phyloP scores from a whole-genome alignment of 2,329 filamentous ascomycete species.

The Magnaporthales sp. region DNA sequence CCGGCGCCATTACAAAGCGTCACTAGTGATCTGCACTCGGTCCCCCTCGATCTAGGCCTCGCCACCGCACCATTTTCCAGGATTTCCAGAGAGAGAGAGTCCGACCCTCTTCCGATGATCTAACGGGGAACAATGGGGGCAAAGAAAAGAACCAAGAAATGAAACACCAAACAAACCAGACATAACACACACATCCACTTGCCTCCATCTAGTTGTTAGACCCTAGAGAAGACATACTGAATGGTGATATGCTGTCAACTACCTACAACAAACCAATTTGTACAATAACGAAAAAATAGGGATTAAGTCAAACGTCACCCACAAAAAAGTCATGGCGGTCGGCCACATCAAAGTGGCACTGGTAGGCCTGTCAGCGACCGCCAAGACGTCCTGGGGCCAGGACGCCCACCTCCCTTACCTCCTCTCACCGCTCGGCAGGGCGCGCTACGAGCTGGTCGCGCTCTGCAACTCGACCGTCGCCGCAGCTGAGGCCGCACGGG shows the following conservation, averaged over 20 bases:
- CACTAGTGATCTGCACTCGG: background rate
- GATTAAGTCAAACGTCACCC: background rate
- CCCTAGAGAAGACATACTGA: no score
- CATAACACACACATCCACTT: no score
- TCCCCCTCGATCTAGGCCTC: background rate
- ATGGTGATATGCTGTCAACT: background rate
- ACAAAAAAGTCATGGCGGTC: background rate
- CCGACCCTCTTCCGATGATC: background rate
- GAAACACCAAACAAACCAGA: background rate
- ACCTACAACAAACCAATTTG: no score
- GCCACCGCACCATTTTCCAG: background rate
- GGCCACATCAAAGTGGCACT: slow-evolving; percentile 9
- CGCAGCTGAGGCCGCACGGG: slow-evolving; percentile 31
- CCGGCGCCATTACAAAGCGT: background rate
- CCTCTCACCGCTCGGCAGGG: slow-evolving; percentile 30
- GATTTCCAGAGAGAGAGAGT: background rate
- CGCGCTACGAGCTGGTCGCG: slow-evolving; percentile 39
- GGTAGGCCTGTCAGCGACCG: slow-evolving; percentile 10
- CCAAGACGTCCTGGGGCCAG: slow-evolving; percentile 8
- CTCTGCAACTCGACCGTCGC: slow-evolving; percentile 41
- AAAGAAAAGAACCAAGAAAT: background rate
- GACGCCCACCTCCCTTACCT: slow-evolving; percentile 52
- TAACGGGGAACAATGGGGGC: background rate
- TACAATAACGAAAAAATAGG: no score
- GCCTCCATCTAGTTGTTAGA: no score